These are phyloP conservation scores for Fusarium hostae DNA, from an alignment of 2,329 filamentous ascomycete genomes.

Conservation along the genomic window DNA sequence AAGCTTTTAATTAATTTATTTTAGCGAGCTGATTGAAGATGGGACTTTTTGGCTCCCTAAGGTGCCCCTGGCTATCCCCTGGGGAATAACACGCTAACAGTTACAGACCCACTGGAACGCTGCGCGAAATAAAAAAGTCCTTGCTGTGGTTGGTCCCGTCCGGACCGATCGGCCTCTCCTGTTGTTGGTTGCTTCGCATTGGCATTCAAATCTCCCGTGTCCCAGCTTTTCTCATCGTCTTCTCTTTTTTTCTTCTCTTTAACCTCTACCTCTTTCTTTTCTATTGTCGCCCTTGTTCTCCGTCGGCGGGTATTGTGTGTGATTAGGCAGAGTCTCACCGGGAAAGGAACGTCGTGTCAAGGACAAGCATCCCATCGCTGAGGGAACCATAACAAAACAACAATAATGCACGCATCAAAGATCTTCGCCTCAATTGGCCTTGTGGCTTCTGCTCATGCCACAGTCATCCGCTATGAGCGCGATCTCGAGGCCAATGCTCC, in stretches of 20 bases:
- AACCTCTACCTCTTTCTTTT: constrained; percentile 4
- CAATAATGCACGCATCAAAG: constrained; percentile 48
- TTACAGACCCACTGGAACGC: constrained; percentile 12
- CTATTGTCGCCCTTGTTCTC: constrained; percentile 26
- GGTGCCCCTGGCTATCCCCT: constrained; percentile 30
- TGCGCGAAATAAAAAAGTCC: constrained; percentile 39
- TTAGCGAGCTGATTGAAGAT: no score
- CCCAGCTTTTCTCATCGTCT: constrained; percentile 8
- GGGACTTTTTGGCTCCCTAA: neutral
- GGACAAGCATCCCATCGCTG: neutral
- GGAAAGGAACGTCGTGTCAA: constrained; percentile 8
- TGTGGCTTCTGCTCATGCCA: constrained; percentile 41
- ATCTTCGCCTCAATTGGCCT: constrained; percentile 48
- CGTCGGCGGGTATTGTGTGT: constrained; percentile 21
- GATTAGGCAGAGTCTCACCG: constrained; percentile 10
- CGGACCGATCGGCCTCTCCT: constrained; percentile 34
- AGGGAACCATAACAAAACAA: constrained; percentile 12
- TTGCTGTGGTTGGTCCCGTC: constrained; percentile 39
- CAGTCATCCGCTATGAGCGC: constrained; percentile 37
- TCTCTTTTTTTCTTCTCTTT: neutral
- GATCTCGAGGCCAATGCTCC: constrained; percentile 18
- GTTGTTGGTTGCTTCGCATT: constrained; percentile 17
- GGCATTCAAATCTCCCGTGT: constrained; percentile 25
- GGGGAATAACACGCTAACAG: constrained; percentile 18
- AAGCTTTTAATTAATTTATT: neutral